Evolutionary conservation across 768 basidiomycete species (phyloP).

Genomic region (Leccinum uliginosum): DNA sequence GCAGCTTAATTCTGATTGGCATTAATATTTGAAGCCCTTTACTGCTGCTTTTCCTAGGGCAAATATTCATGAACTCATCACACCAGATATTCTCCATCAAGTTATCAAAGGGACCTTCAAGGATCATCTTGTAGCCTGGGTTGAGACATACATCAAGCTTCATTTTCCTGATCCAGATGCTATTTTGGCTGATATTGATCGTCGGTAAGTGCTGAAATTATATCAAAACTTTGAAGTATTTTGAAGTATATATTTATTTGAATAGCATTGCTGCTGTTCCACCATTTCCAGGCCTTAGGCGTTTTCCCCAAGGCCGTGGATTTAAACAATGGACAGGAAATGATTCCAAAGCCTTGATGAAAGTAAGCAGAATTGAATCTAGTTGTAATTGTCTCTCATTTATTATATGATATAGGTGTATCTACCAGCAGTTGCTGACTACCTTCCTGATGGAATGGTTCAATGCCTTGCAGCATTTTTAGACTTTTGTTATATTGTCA

Average conservation of each 20-base stretch:
- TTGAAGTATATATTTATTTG: neutral
- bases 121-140: neutral
- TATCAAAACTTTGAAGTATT: no score
- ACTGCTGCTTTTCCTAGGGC: neutral
- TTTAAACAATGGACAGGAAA: neutral
- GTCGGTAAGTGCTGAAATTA: neutral
- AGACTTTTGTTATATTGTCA: no score
- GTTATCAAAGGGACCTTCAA: neutral
- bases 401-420: neutral
- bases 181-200: neutral
- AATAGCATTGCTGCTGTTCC: neutral
- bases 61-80: neutral
- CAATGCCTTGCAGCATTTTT: neutral
- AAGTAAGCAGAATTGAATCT: neutral
- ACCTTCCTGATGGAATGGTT: neutral
- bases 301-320: neutral
- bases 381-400: no score
- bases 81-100: neutral
- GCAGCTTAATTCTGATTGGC: no score
- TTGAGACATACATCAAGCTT: neutral
- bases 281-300: neutral
- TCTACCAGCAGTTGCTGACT: neutral
- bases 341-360: neutral
- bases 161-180: neutral
- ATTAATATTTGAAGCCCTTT: neutral